phyloP scores from a whole-genome alignment of 148 eudicot species.

The Arctostaphylos glauca region DNA sequence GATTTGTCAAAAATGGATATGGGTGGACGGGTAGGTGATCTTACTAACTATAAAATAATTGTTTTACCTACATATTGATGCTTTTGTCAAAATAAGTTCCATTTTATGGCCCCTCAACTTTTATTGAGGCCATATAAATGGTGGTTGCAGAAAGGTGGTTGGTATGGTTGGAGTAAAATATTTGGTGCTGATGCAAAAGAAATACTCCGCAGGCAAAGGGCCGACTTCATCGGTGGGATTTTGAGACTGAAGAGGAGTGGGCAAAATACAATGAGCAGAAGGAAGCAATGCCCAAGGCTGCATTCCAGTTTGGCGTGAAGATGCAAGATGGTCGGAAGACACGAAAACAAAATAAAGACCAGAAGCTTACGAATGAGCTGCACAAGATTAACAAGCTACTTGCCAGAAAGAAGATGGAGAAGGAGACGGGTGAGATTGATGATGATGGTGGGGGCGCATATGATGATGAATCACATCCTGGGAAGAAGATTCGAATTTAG shows the following conservation, averaged over 20 bases:
- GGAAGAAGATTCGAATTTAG: slow-evolving; percentile 59
- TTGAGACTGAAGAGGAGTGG: slow-evolving; percentile 97
- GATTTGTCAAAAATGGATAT: slow-evolving; percentile 98
- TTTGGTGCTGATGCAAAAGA: slow-evolving; percentile 2
- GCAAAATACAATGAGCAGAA: slow-evolving; percentile 89
- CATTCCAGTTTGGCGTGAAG: slow-evolving; percentile 96
- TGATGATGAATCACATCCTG: slow-evolving; percentile 55
- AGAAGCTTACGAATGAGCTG: slow-evolving; percentile 82
- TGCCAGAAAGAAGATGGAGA: slow-evolving; percentile 68
- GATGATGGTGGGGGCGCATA: slow-evolving; percentile 29
- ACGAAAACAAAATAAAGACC: slow-evolving; percentile 81
- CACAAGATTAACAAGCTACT: slow-evolving; percentile 89
- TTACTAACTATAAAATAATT: neutral
- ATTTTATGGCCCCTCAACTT: neutral
- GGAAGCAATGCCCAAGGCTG: slow-evolving; percentile 98
- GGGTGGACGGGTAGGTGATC: slow-evolving; percentile 91
- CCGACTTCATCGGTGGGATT: slow-evolving; percentile 95
- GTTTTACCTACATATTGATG: neutral
- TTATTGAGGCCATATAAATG: neutral
- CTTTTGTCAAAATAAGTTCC: neutral
- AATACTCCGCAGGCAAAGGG: slow-evolving; percentile 69
- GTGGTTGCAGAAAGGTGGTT: neutral
- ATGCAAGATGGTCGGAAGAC: slow-evolving; percentile 98
- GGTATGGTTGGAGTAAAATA: neutral
- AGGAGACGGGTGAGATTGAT: slow-evolving; percentile 53